Conservation (phyloP, 768 basidiomycete genomes). For the Boletus eberwhitei region DNA sequence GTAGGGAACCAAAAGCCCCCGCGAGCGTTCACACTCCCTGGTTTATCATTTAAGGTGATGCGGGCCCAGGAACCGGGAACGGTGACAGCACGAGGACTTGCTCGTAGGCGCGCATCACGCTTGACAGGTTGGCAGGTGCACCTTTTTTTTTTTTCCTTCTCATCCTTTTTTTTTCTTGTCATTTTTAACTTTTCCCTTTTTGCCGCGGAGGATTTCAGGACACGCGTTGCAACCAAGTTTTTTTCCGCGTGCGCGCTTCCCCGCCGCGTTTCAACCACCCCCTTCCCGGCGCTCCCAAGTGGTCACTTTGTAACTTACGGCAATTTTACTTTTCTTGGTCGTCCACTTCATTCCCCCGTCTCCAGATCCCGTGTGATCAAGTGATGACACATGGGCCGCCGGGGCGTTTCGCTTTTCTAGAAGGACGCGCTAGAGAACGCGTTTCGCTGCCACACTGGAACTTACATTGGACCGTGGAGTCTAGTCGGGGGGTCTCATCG, state of each 20-base stretch:
- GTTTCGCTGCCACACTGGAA: not conserved
- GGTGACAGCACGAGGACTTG: not conserved
- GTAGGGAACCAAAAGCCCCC: constrained; percentile 3
- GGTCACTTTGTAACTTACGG: not conserved
- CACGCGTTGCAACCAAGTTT: not conserved
- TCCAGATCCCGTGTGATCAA: not conserved
- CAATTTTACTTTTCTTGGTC: not conserved
- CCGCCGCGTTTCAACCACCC: not conserved
- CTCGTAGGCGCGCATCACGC: not conserved
- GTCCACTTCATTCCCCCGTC: not conserved
- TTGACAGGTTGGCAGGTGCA: no score
- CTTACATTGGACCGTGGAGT: not conserved
- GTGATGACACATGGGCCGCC: not conserved
- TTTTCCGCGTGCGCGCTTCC: not conserved
- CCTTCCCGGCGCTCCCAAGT: not conserved
- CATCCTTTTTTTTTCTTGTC: not conserved
- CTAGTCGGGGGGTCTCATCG: not conserved
- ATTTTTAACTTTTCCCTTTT: not conserved
- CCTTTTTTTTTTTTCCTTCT: not conserved
- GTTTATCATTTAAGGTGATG: not conserved
- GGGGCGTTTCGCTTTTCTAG: not conserved
- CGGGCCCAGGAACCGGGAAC: not conserved
- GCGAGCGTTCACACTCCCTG: constrained; percentile 11
- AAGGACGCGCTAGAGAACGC: not conserved
- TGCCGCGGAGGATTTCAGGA: not conserved